Percentiles rank a stretch among this genome's conserved stretches.
phyloP scores from a whole-genome alignment of 176 grass and related monocot genomes.

The Poa annua region DNA sequence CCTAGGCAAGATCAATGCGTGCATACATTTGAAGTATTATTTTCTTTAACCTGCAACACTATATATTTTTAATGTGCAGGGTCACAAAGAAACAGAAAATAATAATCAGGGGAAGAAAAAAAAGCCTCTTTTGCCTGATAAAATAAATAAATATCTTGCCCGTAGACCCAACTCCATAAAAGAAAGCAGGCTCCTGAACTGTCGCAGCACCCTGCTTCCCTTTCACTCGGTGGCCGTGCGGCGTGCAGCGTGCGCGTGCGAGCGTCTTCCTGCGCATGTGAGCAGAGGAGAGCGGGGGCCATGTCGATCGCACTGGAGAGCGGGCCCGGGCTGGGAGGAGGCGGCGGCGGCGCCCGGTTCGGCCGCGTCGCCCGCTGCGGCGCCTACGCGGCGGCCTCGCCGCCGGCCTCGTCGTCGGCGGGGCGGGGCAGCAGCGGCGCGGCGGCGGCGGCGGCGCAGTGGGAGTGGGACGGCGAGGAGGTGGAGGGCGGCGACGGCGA shows the following conservation, averaged over 20 bases:
- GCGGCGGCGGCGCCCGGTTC: slow-evolving; percentile 30
- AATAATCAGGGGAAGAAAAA: too few relatives aligned
- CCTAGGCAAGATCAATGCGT: too few relatives aligned
- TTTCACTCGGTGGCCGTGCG: slow-evolving; percentile 35
- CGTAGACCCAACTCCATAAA: neutral
- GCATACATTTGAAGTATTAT: too few relatives aligned
- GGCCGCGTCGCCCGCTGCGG: slow-evolving; percentile 48
- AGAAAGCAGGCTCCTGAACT: neutral
- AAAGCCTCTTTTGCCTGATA: too few relatives aligned
- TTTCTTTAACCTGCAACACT: too few relatives aligned
- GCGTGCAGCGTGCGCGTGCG: slow-evolving; percentile 39
- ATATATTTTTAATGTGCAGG: too few relatives aligned
- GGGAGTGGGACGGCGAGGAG: slow-evolving; percentile 70
- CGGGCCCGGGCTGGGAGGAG: slow-evolving; percentile 39
- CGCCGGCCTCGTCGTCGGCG: slow-evolving; percentile 52
- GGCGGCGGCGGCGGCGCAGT: slow-evolving; percentile 47
- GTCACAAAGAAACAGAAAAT: too few relatives aligned
- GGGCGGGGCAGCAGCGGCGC: slow-evolving; percentile 70
- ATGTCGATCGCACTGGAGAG: slow-evolving; percentile 81
- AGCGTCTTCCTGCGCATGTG: slow-evolving; percentile 47
- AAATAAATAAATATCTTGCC: too few relatives aligned
- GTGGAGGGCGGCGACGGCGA: slow-evolving; percentile 71
- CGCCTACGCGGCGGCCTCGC: slow-evolving; percentile 48
- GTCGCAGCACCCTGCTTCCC: neutral
- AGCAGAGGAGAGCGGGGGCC: slow-evolving; percentile 38